These are phyloP conservation scores for Centaurea solstitialis DNA, from an alignment of 129 eudicot genomes.

Conservation along the genomic window DNA sequence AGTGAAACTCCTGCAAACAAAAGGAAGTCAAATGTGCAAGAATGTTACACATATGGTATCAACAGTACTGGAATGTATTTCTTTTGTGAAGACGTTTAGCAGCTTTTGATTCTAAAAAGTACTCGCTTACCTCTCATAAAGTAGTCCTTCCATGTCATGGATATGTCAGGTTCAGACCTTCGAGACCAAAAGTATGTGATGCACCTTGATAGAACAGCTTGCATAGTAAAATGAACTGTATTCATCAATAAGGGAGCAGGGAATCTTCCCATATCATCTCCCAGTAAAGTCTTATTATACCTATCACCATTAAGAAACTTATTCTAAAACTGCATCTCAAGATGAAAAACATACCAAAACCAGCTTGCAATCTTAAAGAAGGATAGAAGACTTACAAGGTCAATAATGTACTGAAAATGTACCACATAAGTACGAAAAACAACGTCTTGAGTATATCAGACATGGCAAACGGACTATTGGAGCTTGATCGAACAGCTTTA, in stretches of 20 bases:
- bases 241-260: conserved; percentile 98
- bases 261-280: conserved; percentile 86
- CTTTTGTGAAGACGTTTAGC: background rate
- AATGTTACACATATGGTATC: conserved; percentile 1
- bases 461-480: conserved; percentile 38
- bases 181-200: conserved; percentile 86
- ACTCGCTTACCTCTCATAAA: conserved; percentile 65
- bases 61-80: conserved; percentile 1
- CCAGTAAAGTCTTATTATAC: conserved; percentile 83
- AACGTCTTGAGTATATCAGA: conserved; percentile 81
- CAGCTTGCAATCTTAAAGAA: conserved; percentile 22
- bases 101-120: conserved; percentile 1
- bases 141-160: conserved; percentile 83
- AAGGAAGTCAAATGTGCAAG: background rate
- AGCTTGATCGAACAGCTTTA: conserved; percentile 8
- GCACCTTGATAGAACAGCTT: conserved; percentile 82
- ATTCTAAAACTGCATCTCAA: conserved; percentile 11
- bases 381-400: conserved; percentile 69
- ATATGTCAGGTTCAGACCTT: conserved; percentile 51
- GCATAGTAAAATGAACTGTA: conserved; percentile 90
- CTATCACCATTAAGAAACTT: conserved; percentile 35
- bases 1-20: conserved; percentile 10
- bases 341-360: background rate
- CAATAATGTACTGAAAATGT: conserved; percentile 75
- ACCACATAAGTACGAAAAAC: conserved; percentile 83